Percentiles rank a stretch among this genome's conserved stretches.
Evolutionary conservation across 768 basidiomycete species (phyloP).

Genomic region (Termitomyces sp.): DNA sequence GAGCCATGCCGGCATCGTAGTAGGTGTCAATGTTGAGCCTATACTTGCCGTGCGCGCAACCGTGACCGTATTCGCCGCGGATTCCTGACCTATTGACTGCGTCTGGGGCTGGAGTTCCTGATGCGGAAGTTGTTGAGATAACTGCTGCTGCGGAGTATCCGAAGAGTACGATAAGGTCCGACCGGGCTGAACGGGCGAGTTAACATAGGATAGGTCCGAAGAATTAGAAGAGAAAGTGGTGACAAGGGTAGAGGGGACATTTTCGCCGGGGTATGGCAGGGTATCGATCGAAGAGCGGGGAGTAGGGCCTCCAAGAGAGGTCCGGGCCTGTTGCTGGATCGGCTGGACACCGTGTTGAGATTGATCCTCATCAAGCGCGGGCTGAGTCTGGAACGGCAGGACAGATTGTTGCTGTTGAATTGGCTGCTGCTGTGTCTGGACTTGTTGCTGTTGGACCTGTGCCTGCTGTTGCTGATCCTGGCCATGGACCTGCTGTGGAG

Average conservation of each 20-base stretch:
- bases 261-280: conserved; percentile 18
- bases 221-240: neutral
- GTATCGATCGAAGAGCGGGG: conserved; percentile 5
- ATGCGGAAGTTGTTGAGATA: neutral
- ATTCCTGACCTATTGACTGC: neutral
- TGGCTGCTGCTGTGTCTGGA: conserved; percentile 9
- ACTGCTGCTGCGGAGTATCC: conserved; percentile 9
- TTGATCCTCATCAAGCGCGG: conserved; percentile 1
- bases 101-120: conserved; percentile 2
- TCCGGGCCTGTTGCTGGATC: conserved; percentile 4
- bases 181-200: neutral
- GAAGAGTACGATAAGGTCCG: conserved; percentile 6
- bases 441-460: conserved; percentile 16
- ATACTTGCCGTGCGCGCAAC: neutral
- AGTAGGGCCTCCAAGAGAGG: neutral
- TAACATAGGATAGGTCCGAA: conserved; percentile 8
- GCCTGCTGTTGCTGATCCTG: conserved; percentile 16
- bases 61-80: neutral
- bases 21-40: neutral
- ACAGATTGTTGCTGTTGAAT: conserved; percentile 5
- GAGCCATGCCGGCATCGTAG: conserved; percentile 39
- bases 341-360: conserved; percentile 1
- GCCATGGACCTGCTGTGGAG: conserved; percentile 13
- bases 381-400: conserved; percentile 3
- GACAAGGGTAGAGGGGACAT: neutral